phyloP scores from a whole-genome alignment of 345 rosid species.

The Chamaenerion angustifolium region DNA sequence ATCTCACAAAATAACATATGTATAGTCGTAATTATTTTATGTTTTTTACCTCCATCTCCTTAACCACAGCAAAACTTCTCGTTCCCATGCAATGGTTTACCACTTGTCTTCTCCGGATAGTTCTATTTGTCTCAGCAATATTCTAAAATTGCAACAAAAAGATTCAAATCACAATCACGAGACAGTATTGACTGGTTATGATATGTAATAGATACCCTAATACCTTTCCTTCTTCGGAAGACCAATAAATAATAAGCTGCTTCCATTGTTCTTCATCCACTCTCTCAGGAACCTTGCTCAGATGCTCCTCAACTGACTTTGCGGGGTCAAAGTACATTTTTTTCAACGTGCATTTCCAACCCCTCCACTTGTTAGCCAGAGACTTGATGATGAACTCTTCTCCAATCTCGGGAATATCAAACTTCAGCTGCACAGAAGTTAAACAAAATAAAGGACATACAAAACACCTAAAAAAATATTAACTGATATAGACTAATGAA shows the following conservation, averaged over 20 bases:
- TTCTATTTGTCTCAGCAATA: not conserved
- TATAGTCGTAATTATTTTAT: not conserved
- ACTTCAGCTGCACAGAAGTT: not conserved
- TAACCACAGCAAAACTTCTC: constrained; percentile 5
- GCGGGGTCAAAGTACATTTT: not conserved
- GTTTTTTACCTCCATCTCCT: constrained; percentile 2
- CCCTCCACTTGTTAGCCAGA: constrained; percentile 3
- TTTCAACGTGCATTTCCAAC: constrained; percentile 2
- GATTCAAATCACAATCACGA: not conserved
- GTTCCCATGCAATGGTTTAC: constrained; percentile 2
- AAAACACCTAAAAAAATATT: not conserved
- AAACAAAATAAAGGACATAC: not conserved
- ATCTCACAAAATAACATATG: not conserved
- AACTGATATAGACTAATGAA: not conserved
- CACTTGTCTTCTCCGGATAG: not conserved
- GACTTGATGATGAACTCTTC: not conserved
- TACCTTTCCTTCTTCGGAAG: constrained; percentile 3
- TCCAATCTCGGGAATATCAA: not conserved
- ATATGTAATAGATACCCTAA: not conserved
- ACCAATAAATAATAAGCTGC: constrained; percentile 2
- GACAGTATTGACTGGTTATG: not conserved
- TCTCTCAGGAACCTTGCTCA: constrained; percentile 2
- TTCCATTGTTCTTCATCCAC: constrained; percentile 6
- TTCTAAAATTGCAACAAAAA: not conserved
- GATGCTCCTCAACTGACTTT: not conserved